phyloP scores from a whole-genome alignment of 2,329 filamentous ascomycete species.

The Pyrenochaeta sp. region DNA sequence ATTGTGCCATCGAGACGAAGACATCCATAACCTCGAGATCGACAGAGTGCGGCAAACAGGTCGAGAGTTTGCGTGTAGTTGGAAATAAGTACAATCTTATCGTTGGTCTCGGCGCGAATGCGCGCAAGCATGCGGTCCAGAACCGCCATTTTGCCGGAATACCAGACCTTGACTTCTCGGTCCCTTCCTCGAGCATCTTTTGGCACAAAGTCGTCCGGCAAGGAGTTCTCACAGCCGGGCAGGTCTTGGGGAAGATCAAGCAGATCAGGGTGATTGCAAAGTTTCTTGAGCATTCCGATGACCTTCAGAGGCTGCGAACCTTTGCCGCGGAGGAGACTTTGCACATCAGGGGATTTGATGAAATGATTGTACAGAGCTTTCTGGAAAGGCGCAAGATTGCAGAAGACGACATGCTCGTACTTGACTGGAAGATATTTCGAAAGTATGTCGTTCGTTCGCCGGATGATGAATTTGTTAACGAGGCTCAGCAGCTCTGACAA shows the following conservation, averaged over 20 bases:
- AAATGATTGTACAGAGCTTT: slow-evolving; percentile 95
- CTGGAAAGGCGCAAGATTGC: slow-evolving; percentile 92
- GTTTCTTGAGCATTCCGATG: slow-evolving; percentile 95
- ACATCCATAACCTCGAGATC: slow-evolving; percentile 81
- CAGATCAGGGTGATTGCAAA: slow-evolving; percentile 97
- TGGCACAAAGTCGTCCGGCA: slow-evolving; percentile 85
- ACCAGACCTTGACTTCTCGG: slow-evolving; percentile 91
- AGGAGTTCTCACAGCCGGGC: slow-evolving; percentile 82
- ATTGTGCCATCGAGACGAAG: slow-evolving; percentile 94
- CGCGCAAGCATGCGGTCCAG: slow-evolving; percentile 97
- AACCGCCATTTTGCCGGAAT: slow-evolving; percentile 97
- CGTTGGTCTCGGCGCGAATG: slow-evolving; percentile 94
- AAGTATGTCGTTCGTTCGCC: slow-evolving; percentile 94
- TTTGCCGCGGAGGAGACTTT: slow-evolving; percentile 88
- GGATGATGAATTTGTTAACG: slow-evolving; percentile 98
- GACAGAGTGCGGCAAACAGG: slow-evolving; percentile 90
- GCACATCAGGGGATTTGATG: slow-evolving; percentile 93
- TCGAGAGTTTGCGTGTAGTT: slow-evolving; percentile 98
- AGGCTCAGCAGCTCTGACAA: slow-evolving; percentile 79
- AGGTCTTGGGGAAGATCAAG: slow-evolving; percentile 83
- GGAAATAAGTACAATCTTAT: slow-evolving; percentile 98
- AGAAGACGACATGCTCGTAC: slow-evolving; percentile 99
- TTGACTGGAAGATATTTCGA: slow-evolving; percentile 98
- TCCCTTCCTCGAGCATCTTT: slow-evolving; percentile 89
- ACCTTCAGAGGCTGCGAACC: slow-evolving; percentile 96